These are phyloP conservation scores for Pulveroboletus sp. DNA, from an alignment of 768 basidiomycete genomes.

Conservation along the genomic window DNA sequence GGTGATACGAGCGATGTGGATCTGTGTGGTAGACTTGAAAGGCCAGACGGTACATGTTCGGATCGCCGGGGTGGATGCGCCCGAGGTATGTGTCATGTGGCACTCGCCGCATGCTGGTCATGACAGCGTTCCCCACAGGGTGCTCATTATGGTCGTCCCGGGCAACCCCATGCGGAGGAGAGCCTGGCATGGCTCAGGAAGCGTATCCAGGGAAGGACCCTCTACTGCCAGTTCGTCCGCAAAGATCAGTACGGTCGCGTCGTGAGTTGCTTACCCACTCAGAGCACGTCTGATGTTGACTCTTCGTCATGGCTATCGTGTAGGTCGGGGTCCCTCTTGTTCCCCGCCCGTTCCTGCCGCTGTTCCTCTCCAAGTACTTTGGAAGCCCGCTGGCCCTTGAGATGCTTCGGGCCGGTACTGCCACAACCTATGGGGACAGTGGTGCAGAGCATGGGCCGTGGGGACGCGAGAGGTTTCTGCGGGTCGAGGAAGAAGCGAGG, in stretches of 20 bases:
- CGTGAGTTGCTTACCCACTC: conserved; percentile 41
- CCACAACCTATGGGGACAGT: conserved; percentile 65
- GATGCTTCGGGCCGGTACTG: conserved; percentile 81
- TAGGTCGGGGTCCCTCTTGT: conserved; percentile 64
- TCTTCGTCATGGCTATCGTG: too few species aligned
- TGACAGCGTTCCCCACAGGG: conserved; percentile 37
- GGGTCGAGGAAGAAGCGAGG: conserved; percentile 64
- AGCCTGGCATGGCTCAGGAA: conserved; percentile 66
- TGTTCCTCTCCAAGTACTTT: conserved; percentile 32
- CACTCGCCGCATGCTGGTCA: background rate
- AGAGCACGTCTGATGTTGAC: background rate
- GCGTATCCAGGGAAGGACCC: conserved; percentile 48
- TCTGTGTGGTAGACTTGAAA: conserved; percentile 51
- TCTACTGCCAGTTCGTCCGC: conserved; percentile 68
- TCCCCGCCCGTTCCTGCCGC: conserved; percentile 50
- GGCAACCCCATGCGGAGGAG: conserved; percentile 72
- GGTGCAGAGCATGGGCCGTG: conserved; percentile 76
- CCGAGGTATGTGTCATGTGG: conserved; percentile 53
- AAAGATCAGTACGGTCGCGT: conserved; percentile 83
- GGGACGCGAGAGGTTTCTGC: conserved; percentile 60
- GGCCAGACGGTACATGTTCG: conserved; percentile 83
- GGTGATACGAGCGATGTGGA: background rate
- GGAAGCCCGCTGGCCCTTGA: conserved; percentile 55
- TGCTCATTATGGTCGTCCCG: conserved; percentile 79
- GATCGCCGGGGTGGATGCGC: conserved; percentile 89